Evolutionary conservation across 768 basidiomycete genomes (phyloP).

Genomic region (Dictyophora rubrovolvata): DNA sequence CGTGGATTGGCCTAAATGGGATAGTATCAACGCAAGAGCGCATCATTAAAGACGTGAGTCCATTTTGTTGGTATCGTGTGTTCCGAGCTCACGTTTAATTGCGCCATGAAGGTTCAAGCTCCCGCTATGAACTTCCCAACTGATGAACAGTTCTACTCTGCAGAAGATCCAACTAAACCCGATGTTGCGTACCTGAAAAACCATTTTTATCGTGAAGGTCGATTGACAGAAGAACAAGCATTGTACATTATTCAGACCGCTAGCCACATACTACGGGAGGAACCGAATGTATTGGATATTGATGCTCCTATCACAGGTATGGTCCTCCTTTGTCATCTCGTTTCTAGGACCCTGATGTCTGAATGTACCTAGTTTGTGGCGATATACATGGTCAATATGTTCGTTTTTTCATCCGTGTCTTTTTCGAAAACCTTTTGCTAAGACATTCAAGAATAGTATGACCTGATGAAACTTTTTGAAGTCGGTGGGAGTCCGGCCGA

Average conservation of each 20-base stretch:
- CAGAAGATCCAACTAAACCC: constrained; percentile 78
- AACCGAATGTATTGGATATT: constrained; percentile 86
- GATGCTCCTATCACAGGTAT: constrained; percentile 96
- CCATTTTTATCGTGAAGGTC: constrained; percentile 95
- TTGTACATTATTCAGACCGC: constrained; percentile 85
- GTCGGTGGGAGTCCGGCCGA: constrained; percentile 92
- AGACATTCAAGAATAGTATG: constrained; percentile 43
- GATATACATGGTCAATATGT: constrained; percentile 99
- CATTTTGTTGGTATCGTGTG: background rate
- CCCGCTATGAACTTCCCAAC: constrained; percentile 91
- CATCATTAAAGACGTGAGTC: constrained; percentile 86
- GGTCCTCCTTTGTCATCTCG: constrained; percentile 20
- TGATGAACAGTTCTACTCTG: constrained; percentile 86
- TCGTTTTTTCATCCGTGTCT: constrained; percentile 22
- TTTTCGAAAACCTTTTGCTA: background rate
- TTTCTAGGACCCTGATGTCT: constrained; percentile 18
- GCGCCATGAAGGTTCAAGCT: constrained; percentile 73
- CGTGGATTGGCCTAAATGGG: background rate
- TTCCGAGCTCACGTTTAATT: background rate
- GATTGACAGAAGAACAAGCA: constrained; percentile 90
- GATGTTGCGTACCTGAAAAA: constrained; percentile 97
- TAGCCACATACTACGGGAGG: constrained; percentile 71
- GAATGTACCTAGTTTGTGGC: constrained; percentile 64
- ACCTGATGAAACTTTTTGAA: constrained; percentile 92
- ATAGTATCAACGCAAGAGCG: constrained; percentile 89